These are phyloP conservation scores for Lentinula lateritia DNA, from an alignment of 768 basidiomycete species.

Conservation along the genomic window DNA sequence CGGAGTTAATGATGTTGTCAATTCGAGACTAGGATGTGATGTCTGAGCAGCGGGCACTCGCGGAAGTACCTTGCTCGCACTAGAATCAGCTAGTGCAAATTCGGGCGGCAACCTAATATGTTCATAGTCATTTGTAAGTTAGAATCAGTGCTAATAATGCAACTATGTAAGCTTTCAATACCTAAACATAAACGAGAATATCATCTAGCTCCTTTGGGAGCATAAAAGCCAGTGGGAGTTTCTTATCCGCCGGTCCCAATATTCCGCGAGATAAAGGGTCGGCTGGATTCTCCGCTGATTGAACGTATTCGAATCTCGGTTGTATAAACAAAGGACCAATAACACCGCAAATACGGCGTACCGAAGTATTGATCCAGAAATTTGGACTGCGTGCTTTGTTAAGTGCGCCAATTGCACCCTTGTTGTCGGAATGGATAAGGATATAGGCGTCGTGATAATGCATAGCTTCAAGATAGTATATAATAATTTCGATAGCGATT, in stretches of 20 bases:
- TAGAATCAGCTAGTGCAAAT: too few species aligned
- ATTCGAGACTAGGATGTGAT: too few species aligned
- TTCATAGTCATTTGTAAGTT: too few species aligned
- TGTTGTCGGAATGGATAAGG: slow-evolving; percentile 27
- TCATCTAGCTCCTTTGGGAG: slow-evolving; percentile 1
- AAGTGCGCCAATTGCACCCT: slow-evolving; percentile 25
- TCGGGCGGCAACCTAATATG: too few species aligned
- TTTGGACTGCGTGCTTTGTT: slow-evolving; percentile 13
- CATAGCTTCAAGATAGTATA: not conserved
- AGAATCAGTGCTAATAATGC: not conserved
- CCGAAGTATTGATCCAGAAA: slow-evolving; percentile 10
- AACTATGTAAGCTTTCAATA: not conserved
- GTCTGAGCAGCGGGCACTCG: too few species aligned
- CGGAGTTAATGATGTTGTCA: too few species aligned
- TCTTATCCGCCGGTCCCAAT: not conserved
- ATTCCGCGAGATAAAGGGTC: slow-evolving; percentile 16
- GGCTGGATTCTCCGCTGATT: slow-evolving; percentile 14
- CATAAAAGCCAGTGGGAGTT: not conserved
- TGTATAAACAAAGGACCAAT: not conserved
- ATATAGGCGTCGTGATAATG: slow-evolving; percentile 17
- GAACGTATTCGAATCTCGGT: slow-evolving; percentile 8
- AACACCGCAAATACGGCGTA: slow-evolving; percentile 6
- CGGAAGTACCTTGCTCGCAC: too few species aligned
- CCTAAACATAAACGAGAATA: not conserved
- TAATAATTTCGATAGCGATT: slow-evolving; percentile 14